These are phyloP conservation scores for Trypanosoma cruzi DNA, from an alignment of 208 protist genomes.

Conservation along the genomic window DNA sequence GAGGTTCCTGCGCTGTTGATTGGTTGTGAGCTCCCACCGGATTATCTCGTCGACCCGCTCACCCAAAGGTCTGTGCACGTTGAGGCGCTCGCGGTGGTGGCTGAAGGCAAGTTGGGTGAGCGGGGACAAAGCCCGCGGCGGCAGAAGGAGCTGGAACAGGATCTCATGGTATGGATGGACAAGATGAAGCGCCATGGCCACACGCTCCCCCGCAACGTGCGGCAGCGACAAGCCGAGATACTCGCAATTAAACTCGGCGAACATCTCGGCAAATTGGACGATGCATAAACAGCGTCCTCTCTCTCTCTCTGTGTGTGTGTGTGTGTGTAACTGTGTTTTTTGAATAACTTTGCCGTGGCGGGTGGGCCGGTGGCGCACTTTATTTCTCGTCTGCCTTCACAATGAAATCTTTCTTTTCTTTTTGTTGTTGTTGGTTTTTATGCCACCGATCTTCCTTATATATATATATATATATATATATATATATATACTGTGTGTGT, in stretches of 20 bases:
- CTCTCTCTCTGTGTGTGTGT: slow-evolving; percentile 21
- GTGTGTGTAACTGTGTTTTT: slow-evolving; percentile 1
- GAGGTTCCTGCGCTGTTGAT: background rate
- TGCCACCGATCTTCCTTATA: background rate
- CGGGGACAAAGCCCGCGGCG: background rate
- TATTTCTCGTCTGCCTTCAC: background rate
- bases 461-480: slow-evolving; percentile 5
- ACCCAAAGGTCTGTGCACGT: slow-evolving; percentile 53
- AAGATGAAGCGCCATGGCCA: slow-evolving; percentile 68
- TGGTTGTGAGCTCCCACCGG: slow-evolving; percentile 46
- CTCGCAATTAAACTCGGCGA: slow-evolving; percentile 39
- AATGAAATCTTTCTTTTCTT: background rate
- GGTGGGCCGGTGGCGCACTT: background rate
- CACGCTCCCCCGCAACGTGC: slow-evolving; percentile 28
- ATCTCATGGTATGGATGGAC: slow-evolving; percentile 62
- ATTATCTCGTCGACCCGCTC: slow-evolving; percentile 61
- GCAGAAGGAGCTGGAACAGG: slow-evolving; percentile 13
- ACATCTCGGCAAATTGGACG: slow-evolving; percentile 31
- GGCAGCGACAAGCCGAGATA: slow-evolving; percentile 55
- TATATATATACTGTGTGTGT: slow-evolving; percentile 7
- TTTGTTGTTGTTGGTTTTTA: background rate
- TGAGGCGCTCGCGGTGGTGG: slow-evolving; percentile 21
- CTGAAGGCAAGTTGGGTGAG: slow-evolving; percentile 3
- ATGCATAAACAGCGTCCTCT: background rate
- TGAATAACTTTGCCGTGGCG: background rate